These are phyloP conservation scores for Amoebophrya sp. DNA, from an alignment of 169 alveolate genomes.

Conservation along the genomic window DNA sequence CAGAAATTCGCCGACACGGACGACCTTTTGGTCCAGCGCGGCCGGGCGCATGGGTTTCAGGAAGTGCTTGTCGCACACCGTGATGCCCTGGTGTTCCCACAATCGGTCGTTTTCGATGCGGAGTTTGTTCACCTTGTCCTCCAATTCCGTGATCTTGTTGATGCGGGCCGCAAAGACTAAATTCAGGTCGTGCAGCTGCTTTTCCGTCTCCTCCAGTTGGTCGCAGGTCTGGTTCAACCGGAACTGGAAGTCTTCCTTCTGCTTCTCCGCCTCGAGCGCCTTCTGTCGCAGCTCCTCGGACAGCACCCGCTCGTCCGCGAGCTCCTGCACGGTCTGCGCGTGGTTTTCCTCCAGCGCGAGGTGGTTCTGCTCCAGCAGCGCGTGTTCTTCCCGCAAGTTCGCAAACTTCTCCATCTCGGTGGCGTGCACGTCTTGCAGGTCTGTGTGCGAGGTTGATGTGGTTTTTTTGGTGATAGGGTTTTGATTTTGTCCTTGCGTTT, in stretches of 20 bases:
- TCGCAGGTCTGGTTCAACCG: slow-evolving; percentile 15
- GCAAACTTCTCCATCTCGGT: background rate
- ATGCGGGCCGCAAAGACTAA: background rate
- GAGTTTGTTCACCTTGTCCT: background rate
- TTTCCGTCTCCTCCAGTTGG: background rate
- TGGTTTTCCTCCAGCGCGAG: background rate
- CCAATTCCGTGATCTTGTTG: background rate
- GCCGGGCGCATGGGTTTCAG: background rate
- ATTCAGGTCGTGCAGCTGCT: slow-evolving; percentile 9
- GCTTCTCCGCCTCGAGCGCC: background rate
- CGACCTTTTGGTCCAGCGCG: background rate
- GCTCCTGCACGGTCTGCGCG: background rate
- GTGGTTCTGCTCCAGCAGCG: background rate
- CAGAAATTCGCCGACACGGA: no score
- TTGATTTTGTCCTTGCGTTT: no score
- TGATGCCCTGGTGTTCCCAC: slow-evolving; percentile 5
- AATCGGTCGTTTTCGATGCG: slow-evolving; percentile 1
- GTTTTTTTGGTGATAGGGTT: no score
- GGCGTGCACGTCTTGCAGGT: background rate
- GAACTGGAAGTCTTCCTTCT: background rate
- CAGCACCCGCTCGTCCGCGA: background rate
- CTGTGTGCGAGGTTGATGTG: background rate
- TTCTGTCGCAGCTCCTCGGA: background rate
- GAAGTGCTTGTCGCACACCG: slow-evolving; percentile 24
- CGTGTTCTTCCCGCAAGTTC: background rate